These are phyloP conservation scores for Saccharomyces hybrid DNA, from an alignment of 1,139 yeast species.

Conservation along the genomic window DNA sequence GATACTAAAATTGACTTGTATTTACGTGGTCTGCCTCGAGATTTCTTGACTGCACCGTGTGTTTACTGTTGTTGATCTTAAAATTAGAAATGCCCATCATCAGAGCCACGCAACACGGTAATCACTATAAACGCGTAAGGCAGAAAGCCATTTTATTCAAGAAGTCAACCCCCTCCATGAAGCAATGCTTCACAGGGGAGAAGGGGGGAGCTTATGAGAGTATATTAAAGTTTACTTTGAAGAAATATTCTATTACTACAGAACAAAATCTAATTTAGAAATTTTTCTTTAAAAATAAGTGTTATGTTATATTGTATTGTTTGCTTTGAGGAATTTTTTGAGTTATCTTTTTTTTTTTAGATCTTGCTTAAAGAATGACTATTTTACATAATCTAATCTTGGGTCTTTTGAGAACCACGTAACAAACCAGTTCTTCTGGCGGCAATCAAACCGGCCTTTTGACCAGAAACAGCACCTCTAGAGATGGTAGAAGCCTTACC, in stretches of 20 bases:
- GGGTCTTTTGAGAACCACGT: constrained; percentile 52
- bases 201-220: neutral
- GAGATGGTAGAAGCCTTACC: constrained; percentile 99
- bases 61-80: constrained; percentile 1
- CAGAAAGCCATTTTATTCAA: neutral
- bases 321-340: constrained; percentile 81
- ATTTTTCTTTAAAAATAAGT: constrained; percentile 7
- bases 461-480: constrained; percentile 99
- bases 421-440: constrained; percentile 99
- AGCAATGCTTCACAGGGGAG: neutral
- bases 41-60: neutral
- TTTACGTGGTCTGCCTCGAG: neutral
- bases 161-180: neutral
- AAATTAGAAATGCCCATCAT: neutral
- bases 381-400: constrained; percentile 3
- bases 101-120: neutral
- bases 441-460: constrained; percentile 99
- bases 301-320: constrained; percentile 40
- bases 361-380: neutral
- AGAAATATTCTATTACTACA: constrained; percentile 5
- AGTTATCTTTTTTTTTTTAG: neutral
- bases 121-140: neutral
- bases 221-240: constrained; percentile 10
- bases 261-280: constrained; percentile 1
- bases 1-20: neutral